Conservation (phyloP, 306 rosid species). For the Glycine soja region DNA sequence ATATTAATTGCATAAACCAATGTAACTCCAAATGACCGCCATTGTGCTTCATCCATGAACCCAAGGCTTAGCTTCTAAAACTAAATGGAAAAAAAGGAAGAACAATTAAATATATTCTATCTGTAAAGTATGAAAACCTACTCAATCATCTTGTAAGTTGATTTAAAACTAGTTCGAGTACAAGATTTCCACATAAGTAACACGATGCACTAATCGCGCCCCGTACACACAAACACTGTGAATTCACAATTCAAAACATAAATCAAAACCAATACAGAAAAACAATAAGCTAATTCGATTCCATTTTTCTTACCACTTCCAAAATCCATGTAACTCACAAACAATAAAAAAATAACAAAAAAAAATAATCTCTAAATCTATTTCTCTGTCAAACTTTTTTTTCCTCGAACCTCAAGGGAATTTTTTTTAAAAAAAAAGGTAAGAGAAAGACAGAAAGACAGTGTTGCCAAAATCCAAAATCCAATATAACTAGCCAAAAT, state of each 20-base stretch:
- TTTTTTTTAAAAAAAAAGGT: too few relatives aligned
- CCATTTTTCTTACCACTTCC: background rate
- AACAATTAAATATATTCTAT: background rate
- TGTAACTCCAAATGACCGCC: background rate
- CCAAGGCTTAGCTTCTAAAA: background rate
- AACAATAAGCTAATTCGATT: background rate
- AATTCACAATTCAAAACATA: slow-evolving; percentile 27
- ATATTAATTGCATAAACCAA: slow-evolving; percentile 20
- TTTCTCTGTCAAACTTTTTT: background rate
- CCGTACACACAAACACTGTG: background rate
- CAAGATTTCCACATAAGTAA: background rate
- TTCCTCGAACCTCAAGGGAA: background rate
- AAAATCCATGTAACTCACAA: too few relatives aligned
- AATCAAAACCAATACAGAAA: slow-evolving; percentile 26
- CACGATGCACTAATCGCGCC: slow-evolving; percentile 4
- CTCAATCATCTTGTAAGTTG: background rate
- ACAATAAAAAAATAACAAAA: slow-evolving; percentile 14
- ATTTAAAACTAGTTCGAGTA: slow-evolving; percentile 15
- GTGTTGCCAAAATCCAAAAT: too few relatives aligned
- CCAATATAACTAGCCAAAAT: too few relatives aligned
- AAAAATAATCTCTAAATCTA: background rate
- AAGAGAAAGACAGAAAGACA: too few relatives aligned
- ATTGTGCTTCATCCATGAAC: slow-evolving; percentile 23
- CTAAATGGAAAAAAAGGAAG: background rate
- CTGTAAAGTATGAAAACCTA: background rate